phyloP scores from a whole-genome alignment of 148 eudicot genomes.

The Chenopodium formosanum region DNA sequence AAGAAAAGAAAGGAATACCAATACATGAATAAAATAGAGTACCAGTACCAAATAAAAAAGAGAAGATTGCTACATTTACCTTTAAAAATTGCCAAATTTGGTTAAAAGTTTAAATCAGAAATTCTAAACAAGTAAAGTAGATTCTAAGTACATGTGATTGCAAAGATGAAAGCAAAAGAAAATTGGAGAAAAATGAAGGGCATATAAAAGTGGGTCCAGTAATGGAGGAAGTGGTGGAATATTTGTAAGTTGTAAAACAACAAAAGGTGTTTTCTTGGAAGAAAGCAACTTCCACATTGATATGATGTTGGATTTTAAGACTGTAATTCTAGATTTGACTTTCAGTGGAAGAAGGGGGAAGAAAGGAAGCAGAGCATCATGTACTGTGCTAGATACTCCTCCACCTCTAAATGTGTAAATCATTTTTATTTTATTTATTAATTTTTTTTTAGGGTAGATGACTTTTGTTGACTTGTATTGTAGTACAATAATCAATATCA shows the following conservation, averaged over 20 bases:
- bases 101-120: neutral
- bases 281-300: neutral
- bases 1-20: neutral
- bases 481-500: neutral
- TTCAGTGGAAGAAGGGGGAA: neutral
- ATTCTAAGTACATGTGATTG: neutral
- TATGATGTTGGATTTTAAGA: no score
- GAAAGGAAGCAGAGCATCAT: neutral
- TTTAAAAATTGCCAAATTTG: neutral
- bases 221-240: conserved; percentile 8
- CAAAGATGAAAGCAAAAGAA: neutral
- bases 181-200: neutral
- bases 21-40: neutral
- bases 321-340: neutral
- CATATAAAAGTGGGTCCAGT: neutral
- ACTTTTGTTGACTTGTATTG: neutral
- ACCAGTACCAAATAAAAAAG: neutral
- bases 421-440: no score
- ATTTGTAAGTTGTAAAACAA: neutral
- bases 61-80: neutral
- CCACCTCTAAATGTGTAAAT: neutral
- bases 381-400: neutral
- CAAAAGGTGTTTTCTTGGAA: neutral
- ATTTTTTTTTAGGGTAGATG: neutral
- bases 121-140: neutral